phyloP scores from a whole-genome alignment of 352 stramenopile genomes.

The Globisporangium rhizosaccharum region DNA sequence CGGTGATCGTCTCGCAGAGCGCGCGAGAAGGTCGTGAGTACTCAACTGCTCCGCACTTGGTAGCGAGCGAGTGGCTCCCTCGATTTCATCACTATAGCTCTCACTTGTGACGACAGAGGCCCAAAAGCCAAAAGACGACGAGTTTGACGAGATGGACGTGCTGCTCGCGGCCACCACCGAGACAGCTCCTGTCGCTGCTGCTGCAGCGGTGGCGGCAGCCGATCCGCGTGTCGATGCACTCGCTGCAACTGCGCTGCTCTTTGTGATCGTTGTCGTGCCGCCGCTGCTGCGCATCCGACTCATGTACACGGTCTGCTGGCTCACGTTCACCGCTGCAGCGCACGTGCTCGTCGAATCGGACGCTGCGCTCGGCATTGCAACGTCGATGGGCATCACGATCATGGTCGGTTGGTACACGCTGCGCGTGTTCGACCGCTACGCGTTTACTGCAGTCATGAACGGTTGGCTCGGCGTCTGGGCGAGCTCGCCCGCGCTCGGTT shows the following conservation, averaged over 20 bases:
- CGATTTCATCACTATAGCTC: not conserved
- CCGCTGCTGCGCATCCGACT: slow-evolving; percentile 51
- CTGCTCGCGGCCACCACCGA: slow-evolving; percentile 14
- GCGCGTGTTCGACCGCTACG: slow-evolving; percentile 71
- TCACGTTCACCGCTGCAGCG: slow-evolving; percentile 54
- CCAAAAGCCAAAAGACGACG: no score
- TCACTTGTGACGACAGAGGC: not conserved
- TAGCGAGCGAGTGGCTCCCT: no score
- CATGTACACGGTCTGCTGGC: slow-evolving; percentile 82
- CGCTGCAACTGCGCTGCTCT: slow-evolving; percentile 47
- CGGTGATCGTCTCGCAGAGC: no score
- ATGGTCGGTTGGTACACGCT: slow-evolving; percentile 85
- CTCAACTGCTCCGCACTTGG: no score
- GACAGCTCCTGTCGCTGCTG: slow-evolving; percentile 12
- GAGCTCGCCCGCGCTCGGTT: slow-evolving; percentile 50
- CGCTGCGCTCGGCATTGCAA: slow-evolving; percentile 62
- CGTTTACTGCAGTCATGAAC: slow-evolving; percentile 67
- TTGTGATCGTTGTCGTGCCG: slow-evolving; percentile 49
- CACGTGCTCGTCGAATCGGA: slow-evolving; percentile 42
- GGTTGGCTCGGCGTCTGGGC: slow-evolving; percentile 77
- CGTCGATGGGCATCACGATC: slow-evolving; percentile 78
- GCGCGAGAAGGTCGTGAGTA: no score
- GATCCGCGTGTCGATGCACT: slow-evolving; percentile 38
- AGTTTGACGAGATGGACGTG: slow-evolving; percentile 21
- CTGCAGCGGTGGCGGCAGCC: not conserved